phyloP scores from a whole-genome alignment of 2,329 filamentous ascomycete genomes.

The Grosmannia clavigera region DNA sequence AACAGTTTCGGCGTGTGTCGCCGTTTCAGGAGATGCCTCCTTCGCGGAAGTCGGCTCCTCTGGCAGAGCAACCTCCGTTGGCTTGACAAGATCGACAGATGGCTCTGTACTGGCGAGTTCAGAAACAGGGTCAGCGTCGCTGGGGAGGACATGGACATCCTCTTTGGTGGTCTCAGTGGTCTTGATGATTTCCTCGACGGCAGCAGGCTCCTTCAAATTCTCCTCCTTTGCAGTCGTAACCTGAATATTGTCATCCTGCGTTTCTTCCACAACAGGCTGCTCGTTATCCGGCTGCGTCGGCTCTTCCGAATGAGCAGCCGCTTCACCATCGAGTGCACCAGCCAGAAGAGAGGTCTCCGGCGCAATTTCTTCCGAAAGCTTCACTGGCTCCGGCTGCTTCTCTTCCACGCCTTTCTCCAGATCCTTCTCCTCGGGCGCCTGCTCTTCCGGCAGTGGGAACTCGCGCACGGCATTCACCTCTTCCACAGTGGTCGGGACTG shows the following conservation, averaged over 20 bases:
- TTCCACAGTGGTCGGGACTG: not conserved
- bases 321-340: not conserved
- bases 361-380: not conserved
- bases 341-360: not conserved
- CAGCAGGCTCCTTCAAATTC: not conserved
- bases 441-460: not conserved
- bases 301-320: not conserved
- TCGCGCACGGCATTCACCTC: not conserved
- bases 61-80: not conserved
- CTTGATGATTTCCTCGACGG: not conserved
- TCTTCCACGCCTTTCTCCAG: not conserved
- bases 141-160: not conserved
- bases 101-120: not conserved
- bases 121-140: not conserved
- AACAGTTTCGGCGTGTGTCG: not conserved
- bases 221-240: not conserved
- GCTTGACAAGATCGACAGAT: not conserved
- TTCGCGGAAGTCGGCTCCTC: not conserved
- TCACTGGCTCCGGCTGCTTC: not conserved
- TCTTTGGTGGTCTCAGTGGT: not conserved
- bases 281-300: not conserved
- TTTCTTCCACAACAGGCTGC: not conserved
- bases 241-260: not conserved
- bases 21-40: not conserved
- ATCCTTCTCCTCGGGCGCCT: not conserved